A percentile compares a stretch with the other conserved stretches of the same genome.
Evolutionary conservation across 768 basidiomycete species (phyloP).

Genomic region (Serendipita vermifera): DNA sequence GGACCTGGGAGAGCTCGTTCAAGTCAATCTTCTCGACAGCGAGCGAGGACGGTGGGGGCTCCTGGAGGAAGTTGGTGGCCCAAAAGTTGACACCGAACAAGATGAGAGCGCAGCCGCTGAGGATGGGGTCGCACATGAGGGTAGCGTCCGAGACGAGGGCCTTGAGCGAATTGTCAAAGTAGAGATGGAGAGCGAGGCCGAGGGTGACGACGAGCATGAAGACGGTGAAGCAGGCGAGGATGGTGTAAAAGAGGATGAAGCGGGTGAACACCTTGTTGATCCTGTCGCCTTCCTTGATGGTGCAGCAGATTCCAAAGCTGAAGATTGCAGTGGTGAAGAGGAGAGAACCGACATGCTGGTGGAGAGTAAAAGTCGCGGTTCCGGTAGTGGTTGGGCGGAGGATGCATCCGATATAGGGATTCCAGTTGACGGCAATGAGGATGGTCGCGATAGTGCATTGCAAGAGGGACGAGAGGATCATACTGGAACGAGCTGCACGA

Average conservation of each 20-base stretch:
- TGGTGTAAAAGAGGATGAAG: constrained; percentile 8
- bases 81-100: constrained; percentile 7
- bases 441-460: constrained; percentile 9
- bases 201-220: constrained; percentile 2
- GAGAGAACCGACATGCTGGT: constrained; percentile 4
- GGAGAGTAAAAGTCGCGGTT: constrained; percentile 5
- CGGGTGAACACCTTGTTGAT: constrained; percentile 10
- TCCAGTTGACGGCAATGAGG: constrained; percentile 9
- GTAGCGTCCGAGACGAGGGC: constrained; percentile 1
- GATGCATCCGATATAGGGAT: neutral
- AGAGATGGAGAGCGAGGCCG: constrained; percentile 1
- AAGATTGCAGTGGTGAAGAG: constrained; percentile 3
- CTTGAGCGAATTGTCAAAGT: constrained; percentile 3
- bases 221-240: constrained; percentile 6
- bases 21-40: constrained; percentile 3
- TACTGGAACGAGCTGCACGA: constrained; percentile 4
- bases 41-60: constrained; percentile 4
- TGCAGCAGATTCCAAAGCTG: constrained; percentile 6
- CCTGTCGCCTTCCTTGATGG: neutral
- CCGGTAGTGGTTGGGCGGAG: neutral
- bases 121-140: constrained; percentile 6
- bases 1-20: neutral
- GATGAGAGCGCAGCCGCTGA: constrained; percentile 5
- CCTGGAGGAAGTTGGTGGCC: neutral
- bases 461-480: constrained; percentile 7